A percentile compares a stretch with the other conserved stretches of the same genome.
phyloP scores from a whole-genome alignment of 2,329 filamentous ascomycete genomes.

The Exophiala sp. region DNA sequence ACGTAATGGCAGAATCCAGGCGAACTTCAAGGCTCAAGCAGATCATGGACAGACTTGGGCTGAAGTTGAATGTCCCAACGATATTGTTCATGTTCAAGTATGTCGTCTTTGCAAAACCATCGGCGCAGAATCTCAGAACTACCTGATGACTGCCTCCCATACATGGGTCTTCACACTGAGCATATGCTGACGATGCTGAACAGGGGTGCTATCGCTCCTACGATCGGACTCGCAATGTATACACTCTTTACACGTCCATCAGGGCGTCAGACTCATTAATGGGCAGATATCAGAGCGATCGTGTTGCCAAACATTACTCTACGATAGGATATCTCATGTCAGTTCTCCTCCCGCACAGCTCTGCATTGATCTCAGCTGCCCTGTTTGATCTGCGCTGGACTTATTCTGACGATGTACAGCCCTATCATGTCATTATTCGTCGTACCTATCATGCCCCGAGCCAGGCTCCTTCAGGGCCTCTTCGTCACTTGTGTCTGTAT shows the following conservation, averaged over 20 bases:
- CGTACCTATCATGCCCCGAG: conserved; percentile 65
- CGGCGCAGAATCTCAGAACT: not conserved
- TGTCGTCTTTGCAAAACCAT: not conserved
- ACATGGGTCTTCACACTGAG: not conserved
- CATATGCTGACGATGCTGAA: conserved; percentile 6
- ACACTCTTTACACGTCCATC: not conserved
- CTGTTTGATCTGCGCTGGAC: too few relatives aligned
- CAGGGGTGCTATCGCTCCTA: conserved; percentile 19
- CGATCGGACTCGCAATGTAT: conserved; percentile 19
- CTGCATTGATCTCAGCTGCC: too few relatives aligned
- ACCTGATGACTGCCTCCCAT: not conserved
- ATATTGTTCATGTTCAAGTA: conserved; percentile 22
- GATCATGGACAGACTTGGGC: conserved; percentile 11
- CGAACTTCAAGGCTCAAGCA: conserved; percentile 10
- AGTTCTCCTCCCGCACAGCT: too few relatives aligned
- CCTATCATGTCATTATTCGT: conserved; percentile 64
- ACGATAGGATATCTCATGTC: conserved; percentile 56
- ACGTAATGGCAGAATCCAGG: conserved; percentile 7
- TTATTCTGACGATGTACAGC: too few relatives aligned
- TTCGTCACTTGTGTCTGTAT: conserved; percentile 54
- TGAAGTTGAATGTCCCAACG: conserved; percentile 18
- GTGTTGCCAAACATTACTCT: conserved; percentile 44
- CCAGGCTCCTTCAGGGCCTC: conserved; percentile 69
- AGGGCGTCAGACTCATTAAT: not conserved
- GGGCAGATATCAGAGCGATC: conserved; percentile 49